Conservation (phyloP, 192 early-diverging fungal genomes). For the Coemansia sp. region DNA sequence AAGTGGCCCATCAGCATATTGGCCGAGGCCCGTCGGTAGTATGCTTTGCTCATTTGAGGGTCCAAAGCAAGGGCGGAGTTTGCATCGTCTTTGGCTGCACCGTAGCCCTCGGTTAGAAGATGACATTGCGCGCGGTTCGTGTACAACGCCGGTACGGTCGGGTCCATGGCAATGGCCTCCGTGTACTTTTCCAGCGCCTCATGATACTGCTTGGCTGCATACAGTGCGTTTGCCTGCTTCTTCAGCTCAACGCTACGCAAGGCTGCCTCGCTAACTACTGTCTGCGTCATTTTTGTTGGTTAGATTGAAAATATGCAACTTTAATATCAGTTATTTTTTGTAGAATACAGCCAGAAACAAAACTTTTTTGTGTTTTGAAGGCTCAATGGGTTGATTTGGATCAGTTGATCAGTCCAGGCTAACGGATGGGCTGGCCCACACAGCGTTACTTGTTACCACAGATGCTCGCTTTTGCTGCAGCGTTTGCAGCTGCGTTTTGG, state of each 20-base stretch:
- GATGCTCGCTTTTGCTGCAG: not conserved
- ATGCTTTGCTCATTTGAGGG: constrained; percentile 84
- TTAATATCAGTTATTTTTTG: not conserved
- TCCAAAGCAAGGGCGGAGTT: constrained; percentile 81
- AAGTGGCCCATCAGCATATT: constrained; percentile 84
- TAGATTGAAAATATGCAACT: not conserved
- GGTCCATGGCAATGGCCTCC: constrained; percentile 80
- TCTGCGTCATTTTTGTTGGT: constrained; percentile 3
- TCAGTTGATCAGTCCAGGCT: not conserved
- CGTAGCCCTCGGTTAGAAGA: constrained; percentile 83
- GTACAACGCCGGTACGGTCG: constrained; percentile 82
- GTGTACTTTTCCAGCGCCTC: constrained; percentile 93
- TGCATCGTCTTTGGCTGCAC: constrained; percentile 77
- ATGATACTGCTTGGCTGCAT: constrained; percentile 65
- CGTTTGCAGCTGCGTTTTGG: not conserved
- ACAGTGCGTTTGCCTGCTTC: constrained; percentile 48
- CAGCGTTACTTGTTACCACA: not conserved
- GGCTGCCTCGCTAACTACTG: constrained; percentile 14
- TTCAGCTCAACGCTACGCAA: constrained; percentile 30
- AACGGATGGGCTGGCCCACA: not conserved
- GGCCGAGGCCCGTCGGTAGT: constrained; percentile 90
- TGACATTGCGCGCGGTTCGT: constrained; percentile 92
- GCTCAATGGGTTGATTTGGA: not conserved
- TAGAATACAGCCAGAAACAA: not conserved
- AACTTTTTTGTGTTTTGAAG: not conserved